Evolutionary conservation across 2,329 filamentous ascomycete genomes (phyloP).

Genomic region (Trichoderma semiorbis): DNA sequence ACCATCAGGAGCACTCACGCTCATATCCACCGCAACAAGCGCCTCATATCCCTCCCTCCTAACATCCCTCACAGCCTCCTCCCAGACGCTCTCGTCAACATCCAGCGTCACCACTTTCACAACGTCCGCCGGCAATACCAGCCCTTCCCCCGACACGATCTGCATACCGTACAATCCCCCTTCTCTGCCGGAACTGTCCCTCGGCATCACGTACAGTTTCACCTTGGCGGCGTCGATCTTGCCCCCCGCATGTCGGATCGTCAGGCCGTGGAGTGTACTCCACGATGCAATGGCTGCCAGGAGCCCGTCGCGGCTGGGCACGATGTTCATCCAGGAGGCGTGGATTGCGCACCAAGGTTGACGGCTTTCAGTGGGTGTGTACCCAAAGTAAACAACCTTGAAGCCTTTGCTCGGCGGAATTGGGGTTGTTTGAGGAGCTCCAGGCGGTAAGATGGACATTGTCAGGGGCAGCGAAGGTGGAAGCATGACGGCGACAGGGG

Average conservation of each 20-base stretch:
- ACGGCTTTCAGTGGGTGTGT: neutral
- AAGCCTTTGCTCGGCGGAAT: neutral
- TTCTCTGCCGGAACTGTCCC: neutral
- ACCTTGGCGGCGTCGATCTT: neutral
- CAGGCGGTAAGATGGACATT: neutral
- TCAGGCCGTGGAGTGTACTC: neutral
- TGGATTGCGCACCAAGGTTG: neutral
- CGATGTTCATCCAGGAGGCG: neutral
- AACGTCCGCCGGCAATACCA: slow-evolving; percentile 23
- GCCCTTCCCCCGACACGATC: neutral
- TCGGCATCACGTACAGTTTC: slow-evolving; percentile 2
- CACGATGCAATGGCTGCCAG: neutral
- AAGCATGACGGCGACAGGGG: neutral
- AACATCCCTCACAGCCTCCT: slow-evolving; percentile 23
- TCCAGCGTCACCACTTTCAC: slow-evolving; percentile 31
- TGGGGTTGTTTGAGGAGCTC: neutral
- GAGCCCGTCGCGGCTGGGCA: neutral
- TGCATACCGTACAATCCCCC: neutral
- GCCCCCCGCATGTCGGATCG: neutral
- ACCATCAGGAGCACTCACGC: neutral
- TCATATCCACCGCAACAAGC: slow-evolving; percentile 27
- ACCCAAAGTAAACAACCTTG: neutral
- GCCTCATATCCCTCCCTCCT: slow-evolving; percentile 19
- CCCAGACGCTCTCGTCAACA: slow-evolving; percentile 26
- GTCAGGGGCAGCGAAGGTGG: neutral